A percentile compares a stretch with the other conserved stretches of the same genome.
Conservation (phyloP, 2,329 filamentous ascomycete genomes). For the Peltaster fructicola region DNA sequence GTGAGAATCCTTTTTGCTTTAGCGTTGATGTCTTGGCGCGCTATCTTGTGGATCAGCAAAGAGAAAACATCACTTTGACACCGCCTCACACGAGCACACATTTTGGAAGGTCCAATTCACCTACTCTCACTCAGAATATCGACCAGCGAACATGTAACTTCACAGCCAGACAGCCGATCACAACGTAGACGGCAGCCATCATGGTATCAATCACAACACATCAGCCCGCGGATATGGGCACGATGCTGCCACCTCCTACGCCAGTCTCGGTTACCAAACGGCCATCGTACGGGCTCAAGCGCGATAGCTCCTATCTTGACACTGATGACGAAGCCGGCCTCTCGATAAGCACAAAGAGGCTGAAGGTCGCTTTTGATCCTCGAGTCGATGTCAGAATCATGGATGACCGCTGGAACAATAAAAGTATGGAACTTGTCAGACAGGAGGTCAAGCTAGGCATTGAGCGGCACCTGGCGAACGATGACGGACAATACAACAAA, state of each 20-base stretch:
- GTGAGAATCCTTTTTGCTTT: too few relatives aligned
- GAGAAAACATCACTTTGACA: too few relatives aligned
- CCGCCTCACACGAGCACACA: too few relatives aligned
- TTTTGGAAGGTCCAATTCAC: too few relatives aligned
- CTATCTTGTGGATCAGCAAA: too few relatives aligned
- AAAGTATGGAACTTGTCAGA: constrained; percentile 38
- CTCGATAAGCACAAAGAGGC: constrained; percentile 24
- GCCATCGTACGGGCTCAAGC: constrained; percentile 18
- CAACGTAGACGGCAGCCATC: too few relatives aligned
- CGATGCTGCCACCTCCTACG: constrained; percentile 18
- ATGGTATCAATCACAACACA: constrained; percentile 19
- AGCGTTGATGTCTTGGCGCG: too few relatives aligned
- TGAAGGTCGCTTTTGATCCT: constrained; percentile 31
- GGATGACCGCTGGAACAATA: constrained; percentile 28
- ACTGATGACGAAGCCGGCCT: constrained; percentile 19
- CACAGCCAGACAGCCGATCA: too few relatives aligned
- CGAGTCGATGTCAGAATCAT: constrained; percentile 29
- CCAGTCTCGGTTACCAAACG: constrained; percentile 11
- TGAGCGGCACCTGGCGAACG: constrained; percentile 21
- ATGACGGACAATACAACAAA: constrained; percentile 39
- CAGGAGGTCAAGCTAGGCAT: constrained; percentile 42
- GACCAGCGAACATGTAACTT: too few relatives aligned
- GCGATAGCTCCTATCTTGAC: constrained; percentile 20
- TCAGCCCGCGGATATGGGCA: constrained; percentile 9
- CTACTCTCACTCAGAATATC: too few relatives aligned